phyloP scores from a whole-genome alignment of 2,329 filamentous ascomycete genomes.

The Fonsecaea multimorphosa region DNA sequence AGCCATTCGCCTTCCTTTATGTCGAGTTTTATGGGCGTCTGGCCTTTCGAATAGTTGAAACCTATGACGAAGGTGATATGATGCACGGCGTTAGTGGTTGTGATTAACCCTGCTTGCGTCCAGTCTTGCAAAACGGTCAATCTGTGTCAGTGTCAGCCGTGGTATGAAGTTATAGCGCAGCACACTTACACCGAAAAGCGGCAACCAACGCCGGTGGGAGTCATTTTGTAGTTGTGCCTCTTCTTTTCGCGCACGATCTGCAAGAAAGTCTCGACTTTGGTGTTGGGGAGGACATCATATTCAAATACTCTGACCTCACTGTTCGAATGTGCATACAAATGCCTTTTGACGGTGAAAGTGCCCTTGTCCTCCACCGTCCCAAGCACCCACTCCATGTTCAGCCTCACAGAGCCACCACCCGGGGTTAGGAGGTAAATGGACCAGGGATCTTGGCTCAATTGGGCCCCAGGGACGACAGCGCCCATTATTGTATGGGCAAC shows the following conservation, averaged over 20 bases:
- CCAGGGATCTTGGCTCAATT: too few species aligned
- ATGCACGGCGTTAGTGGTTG: not conserved
- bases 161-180: not conserved
- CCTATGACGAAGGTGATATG: not conserved
- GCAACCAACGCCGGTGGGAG: constrained; percentile 12
- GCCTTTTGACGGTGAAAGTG: constrained; percentile 1
- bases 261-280: not conserved
- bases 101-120: constrained; percentile 3
- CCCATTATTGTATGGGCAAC: too few species aligned
- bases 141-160: not conserved
- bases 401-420: too few species aligned
- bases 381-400: too few species aligned
- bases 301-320: constrained; percentile 1
- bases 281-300: not conserved
- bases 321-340: not conserved
- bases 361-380: not conserved
- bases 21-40: not conserved
- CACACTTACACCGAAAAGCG: constrained; percentile 12
- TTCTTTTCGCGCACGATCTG: not conserved
- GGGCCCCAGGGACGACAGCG: too few species aligned
- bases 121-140: constrained; percentile 16
- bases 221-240: constrained; percentile 14
- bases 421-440: too few species aligned
- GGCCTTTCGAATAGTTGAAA: not conserved
- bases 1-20: not conserved